Evolutionary conservation across 1,284 basidiomycete genomes (phyloP), one percentile per base, ranked within the genome.

Genomic region (Gomphus bonarii): DNA sequence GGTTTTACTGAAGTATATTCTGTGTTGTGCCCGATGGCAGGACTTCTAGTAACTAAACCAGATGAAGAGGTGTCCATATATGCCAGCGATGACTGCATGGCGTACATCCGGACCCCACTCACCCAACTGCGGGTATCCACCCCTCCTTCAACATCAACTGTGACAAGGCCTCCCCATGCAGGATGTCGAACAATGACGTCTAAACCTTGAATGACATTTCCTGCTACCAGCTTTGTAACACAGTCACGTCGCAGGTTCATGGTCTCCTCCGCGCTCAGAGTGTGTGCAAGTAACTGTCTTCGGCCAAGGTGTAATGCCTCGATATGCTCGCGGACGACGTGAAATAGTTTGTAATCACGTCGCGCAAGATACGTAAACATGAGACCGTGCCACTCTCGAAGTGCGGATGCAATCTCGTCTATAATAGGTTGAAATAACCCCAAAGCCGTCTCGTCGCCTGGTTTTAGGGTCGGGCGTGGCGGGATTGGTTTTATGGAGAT

Each of bases 111-210:
- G 59, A 91, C 81, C 5, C 88, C 88, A 64, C 87, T 91, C 58
- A 89, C 79, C 89, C 88, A 91, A 65, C 81, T 89, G 50, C 85
- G 76, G 18, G 77, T 71, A 66, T 91, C 81, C 58, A 85, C 72
- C 62, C 89, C 81, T 63, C 86, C 81, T 65, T 91, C 85, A 18
- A 88, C 81, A 63, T 91, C 91, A 30, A 95, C 88, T 3, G 84
- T 86, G 44, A 92, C 88, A 22, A 98, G 77, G 3, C 85, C 88
- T 18, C 95, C 95, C 75, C 90, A 91, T 10, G 83, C 85, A 12
- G 95, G 89, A 71, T 97, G 94, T 20, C 95, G 81, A 11, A 98
- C 95, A 64, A 99, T 95, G 59, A 98, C 85, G 66, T 98, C 95
- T 49, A 97, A 73, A 3, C 88, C 90, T 67, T 98, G 95, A 0